These are phyloP conservation scores for Colletotrichum simmondsii DNA, from an alignment of 2,329 filamentous ascomycete genomes.

Conservation along the genomic window DNA sequence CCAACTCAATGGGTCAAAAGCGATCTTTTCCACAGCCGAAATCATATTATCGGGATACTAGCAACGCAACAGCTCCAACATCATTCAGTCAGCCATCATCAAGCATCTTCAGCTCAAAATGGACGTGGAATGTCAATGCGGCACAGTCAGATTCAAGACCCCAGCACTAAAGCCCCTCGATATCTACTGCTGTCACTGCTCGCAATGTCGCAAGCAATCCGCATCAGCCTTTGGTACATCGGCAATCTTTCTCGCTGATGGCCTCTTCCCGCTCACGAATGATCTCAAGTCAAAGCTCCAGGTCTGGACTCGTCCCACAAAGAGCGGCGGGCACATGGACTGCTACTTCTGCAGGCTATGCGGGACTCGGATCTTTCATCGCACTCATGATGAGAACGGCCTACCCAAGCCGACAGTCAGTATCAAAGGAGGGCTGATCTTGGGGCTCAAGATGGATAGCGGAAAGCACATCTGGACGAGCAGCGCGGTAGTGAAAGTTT, in stretches of 20 bases:
- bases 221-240: constrained; percentile 58
- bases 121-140: constrained; percentile 52
- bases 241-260: constrained; percentile 52
- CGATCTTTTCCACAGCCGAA: neutral
- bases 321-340: constrained; percentile 53
- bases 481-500: constrained; percentile 56
- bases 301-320: constrained; percentile 51
- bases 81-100: neutral
- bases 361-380: constrained; percentile 60
- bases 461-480: constrained; percentile 58
- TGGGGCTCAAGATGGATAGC: constrained; percentile 51
- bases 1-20: neutral
- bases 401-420: constrained; percentile 48
- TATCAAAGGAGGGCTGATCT: constrained; percentile 58
- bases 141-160: constrained; percentile 47
- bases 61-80: neutral
- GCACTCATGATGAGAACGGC: constrained; percentile 50
- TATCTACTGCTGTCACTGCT: constrained; percentile 58
- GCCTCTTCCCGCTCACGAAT: constrained; percentile 51
- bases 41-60: neutral
- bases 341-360: constrained; percentile 56
- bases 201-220: constrained; percentile 56
- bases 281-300: constrained; percentile 45
- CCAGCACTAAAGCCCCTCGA: constrained; percentile 46
- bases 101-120: neutral